These are phyloP conservation scores for Globisporangium sylvaticum DNA, from an alignment of 352 stramenopile genomes.

Conservation along the genomic window DNA sequence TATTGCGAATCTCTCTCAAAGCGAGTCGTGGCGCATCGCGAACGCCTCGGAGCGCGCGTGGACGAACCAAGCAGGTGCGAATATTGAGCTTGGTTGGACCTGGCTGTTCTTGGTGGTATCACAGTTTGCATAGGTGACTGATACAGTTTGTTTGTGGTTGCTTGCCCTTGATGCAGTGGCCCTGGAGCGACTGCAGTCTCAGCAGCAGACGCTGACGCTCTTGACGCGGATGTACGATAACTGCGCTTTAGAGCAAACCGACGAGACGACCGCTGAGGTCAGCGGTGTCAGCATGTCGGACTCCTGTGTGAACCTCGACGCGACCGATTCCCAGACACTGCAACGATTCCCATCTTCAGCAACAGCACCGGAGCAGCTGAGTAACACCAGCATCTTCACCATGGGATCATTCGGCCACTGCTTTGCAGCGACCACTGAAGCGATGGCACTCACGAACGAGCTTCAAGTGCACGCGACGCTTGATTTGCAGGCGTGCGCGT, in stretches of 20 bases:
- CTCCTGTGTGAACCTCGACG: background rate
- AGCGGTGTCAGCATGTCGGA: background rate
- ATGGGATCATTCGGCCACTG: constrained; percentile 2
- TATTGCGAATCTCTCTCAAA: background rate
- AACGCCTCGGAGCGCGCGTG: constrained; percentile 5
- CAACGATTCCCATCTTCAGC: background rate
- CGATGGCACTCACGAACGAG: background rate
- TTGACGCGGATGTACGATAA: constrained; percentile 7
- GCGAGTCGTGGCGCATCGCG: background rate
- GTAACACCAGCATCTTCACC: too few relatives aligned
- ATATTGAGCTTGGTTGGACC: background rate
- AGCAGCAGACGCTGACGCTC: background rate
- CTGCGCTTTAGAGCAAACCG: background rate
- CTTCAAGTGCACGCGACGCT: constrained; percentile 27
- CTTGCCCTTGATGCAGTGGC: background rate
- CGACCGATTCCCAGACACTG: background rate
- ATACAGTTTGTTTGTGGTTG: background rate
- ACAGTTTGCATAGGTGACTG: background rate
- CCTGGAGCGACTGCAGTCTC: background rate
- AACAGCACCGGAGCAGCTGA: background rate
- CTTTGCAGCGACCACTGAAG: background rate
- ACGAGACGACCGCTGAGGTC: background rate
- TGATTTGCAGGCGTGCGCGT: constrained; percentile 36
- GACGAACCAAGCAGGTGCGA: constrained; percentile 9
- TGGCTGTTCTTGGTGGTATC: background rate